These are phyloP conservation scores for Aspergillus thermomutatus DNA, from an alignment of 2,329 filamentous ascomycete species.

Conservation along the genomic window DNA sequence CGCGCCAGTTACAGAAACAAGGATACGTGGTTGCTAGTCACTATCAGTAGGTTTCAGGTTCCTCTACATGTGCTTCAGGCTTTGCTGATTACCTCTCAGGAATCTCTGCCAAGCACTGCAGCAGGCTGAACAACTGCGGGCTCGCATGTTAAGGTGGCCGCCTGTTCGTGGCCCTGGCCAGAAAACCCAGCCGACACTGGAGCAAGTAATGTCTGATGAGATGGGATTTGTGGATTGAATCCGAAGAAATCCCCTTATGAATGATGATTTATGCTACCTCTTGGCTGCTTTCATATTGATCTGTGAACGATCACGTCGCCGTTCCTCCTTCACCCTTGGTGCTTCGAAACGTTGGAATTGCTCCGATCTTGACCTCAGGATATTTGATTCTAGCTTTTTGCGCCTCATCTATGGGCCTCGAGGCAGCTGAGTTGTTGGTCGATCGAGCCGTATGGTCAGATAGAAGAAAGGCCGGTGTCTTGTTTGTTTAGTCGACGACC, in stretches of 20 bases:
- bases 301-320: not conserved
- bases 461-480: not conserved
- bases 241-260: not conserved
- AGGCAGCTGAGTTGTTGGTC: not conserved
- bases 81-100: constrained; percentile 30
- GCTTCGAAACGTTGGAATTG: not conserved
- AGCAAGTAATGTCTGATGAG: constrained; percentile 55
- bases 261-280: not conserved
- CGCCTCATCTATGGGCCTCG: not conserved
- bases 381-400: not conserved
- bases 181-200: constrained; percentile 43
- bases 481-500: not conserved
- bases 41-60: constrained; percentile 53
- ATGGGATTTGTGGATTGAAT: constrained; percentile 54
- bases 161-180: constrained; percentile 46
- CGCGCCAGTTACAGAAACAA: constrained; percentile 67
- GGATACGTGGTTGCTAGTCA: constrained; percentile 73
- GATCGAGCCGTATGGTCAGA: not conserved
- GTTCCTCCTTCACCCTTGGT: not conserved
- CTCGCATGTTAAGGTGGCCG: constrained; percentile 47
- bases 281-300: not conserved
- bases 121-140: constrained; percentile 47
- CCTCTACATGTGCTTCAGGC: not conserved
- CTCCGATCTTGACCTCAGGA: not conserved
- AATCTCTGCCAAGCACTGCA: constrained; percentile 47